phyloP scores from a whole-genome alignment of 202 grass and related monocot genomes.

The Panicum hallii region DNA sequence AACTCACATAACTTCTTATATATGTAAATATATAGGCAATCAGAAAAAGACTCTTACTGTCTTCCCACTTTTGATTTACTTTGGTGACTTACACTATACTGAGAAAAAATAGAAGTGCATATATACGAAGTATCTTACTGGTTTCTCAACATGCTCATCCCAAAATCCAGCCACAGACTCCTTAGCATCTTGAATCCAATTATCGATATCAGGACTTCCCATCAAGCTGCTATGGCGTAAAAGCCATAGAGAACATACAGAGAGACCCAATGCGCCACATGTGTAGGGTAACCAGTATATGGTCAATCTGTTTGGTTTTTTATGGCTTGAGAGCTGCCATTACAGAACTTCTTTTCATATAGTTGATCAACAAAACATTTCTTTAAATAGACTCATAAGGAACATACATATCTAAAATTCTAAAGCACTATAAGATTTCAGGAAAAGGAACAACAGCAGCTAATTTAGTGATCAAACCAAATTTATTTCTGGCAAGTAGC shows the following conservation, averaged over 20 bases:
- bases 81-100: not conserved
- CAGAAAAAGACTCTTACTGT: constrained; percentile 7
- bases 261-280: constrained; percentile 83
- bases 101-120: constrained; percentile 6
- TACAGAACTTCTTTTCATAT: constrained; percentile 43
- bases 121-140: constrained; percentile 67
- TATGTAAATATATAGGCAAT: constrained; percentile 25
- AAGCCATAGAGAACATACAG: constrained; percentile 87
- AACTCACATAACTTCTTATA: constrained; percentile 30
- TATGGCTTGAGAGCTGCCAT: constrained; percentile 70
- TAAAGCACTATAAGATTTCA: not conserved
- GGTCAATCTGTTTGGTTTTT: constrained; percentile 74
- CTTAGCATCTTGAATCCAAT: constrained; percentile 92
- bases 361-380: not conserved
- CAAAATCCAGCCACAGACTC: constrained; percentile 77
- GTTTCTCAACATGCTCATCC: constrained; percentile 89
- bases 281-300: constrained; percentile 93
- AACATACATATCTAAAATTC: not conserved
- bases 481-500: constrained; percentile 1
- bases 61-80: constrained; percentile 25
- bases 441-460: not conserved
- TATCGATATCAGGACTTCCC: constrained; percentile 96
- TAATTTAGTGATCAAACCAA: not conserved
- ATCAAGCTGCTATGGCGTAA: constrained; percentile 96
- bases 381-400: constrained; percentile 7